Conservation (phyloP, 345 rosid species). For the Brassica nigra region DNA sequence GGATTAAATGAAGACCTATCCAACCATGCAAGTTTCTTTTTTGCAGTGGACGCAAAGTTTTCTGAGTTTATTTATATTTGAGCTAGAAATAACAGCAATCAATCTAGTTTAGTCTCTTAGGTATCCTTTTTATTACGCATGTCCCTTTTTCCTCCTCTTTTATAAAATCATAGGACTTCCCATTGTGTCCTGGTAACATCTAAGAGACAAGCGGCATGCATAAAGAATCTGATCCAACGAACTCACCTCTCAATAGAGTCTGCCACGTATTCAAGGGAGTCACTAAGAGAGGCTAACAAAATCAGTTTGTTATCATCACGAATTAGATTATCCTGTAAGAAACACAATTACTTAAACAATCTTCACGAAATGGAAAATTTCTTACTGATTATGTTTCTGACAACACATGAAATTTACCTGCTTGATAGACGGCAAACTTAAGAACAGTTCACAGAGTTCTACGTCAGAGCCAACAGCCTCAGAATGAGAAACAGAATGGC, state of each 20-base stretch:
- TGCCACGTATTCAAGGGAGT: constrained; percentile 97
- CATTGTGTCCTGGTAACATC: constrained; percentile 20
- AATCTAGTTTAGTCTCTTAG: constrained; percentile 21
- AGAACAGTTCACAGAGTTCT: constrained; percentile 70
- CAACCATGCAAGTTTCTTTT: constrained; percentile 28
- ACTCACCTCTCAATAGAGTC: constrained; percentile 94
- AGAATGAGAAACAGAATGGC: constrained; percentile 53
- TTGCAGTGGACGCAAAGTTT: constrained; percentile 11
- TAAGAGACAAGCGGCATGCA: constrained; percentile 13
- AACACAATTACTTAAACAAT: background rate
- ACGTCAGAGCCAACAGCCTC: constrained; percentile 59
- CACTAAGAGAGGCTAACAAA: constrained; percentile 93
- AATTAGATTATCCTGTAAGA: constrained; percentile 85
- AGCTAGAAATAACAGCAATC: constrained; percentile 7
- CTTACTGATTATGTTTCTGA: background rate
- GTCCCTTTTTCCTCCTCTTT: constrained; percentile 13
- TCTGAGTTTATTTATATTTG: constrained; percentile 14
- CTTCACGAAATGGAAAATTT: background rate
- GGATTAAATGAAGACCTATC: background rate
- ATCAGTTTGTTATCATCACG: constrained; percentile 92
- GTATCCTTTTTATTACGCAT: background rate
- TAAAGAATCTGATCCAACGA: constrained; percentile 26
- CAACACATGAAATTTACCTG: constrained; percentile 55
- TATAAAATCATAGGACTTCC: constrained; percentile 3
- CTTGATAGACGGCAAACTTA: constrained; percentile 78